Evolutionary conservation across 2,329 filamentous ascomycete species (phyloP).

Genomic region (Pseudopithomyces maydicus): DNA sequence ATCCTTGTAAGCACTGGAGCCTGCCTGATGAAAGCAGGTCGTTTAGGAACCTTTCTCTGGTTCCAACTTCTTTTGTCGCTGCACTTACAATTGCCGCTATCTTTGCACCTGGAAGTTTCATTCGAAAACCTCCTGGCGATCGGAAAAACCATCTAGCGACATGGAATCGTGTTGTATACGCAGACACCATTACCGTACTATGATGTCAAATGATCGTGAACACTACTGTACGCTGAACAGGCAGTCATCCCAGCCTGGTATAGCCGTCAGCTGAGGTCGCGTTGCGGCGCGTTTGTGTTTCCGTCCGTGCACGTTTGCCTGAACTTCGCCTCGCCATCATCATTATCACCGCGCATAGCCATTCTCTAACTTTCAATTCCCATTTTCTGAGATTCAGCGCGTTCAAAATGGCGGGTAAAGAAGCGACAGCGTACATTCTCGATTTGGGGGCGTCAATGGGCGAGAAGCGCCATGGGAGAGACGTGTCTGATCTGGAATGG

Average conservation of each 20-base stretch:
- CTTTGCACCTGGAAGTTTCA: no score
- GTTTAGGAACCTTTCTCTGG: no score
- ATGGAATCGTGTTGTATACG: background rate
- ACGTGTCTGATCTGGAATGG: slow-evolving; percentile 84
- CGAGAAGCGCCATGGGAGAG: slow-evolving; percentile 70
- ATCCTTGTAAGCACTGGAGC: no score
- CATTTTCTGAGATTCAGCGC: background rate
- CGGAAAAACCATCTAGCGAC: background rate
- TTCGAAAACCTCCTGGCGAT: no score
- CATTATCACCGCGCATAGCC: background rate
- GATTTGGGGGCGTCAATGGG: slow-evolving; percentile 89
- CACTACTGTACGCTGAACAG: background rate
- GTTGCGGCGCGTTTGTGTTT: slow-evolving; percentile 11
- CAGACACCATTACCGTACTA: no score
- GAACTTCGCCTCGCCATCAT: slow-evolving; percentile 14
- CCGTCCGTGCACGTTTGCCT: slow-evolving; percentile 35
- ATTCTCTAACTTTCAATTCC: slow-evolving; percentile 7
- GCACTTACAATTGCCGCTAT: no score
- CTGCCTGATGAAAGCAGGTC: no score
- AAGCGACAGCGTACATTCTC: slow-evolving; percentile 89
- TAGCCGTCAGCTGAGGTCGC: slow-evolving; percentile 25
- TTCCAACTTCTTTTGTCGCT: no score
- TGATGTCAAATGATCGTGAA: no score
- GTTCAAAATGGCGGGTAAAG: slow-evolving; percentile 80
- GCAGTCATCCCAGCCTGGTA: background rate